A percentile compares a stretch with the other conserved stretches of the same genome.
phyloP scores from a whole-genome alignment of 192 early-diverging fungal genomes.

The Dissophora globulifera region DNA sequence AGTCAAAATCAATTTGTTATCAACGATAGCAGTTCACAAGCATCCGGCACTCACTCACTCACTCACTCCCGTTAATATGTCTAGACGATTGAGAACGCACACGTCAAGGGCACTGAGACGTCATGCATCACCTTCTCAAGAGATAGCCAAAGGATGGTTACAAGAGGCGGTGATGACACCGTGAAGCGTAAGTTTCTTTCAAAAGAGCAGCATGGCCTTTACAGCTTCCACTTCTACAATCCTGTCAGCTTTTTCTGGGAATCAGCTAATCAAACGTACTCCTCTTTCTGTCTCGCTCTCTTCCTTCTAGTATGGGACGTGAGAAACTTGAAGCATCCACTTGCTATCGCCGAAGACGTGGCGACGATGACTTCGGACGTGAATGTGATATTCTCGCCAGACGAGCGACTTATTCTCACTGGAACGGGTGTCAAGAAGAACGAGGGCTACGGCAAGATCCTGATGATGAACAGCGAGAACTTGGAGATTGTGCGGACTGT shows the following conservation, averaged over 20 bases:
- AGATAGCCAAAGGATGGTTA: constrained; percentile 72
- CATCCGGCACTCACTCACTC: too few species aligned
- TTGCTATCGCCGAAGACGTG: constrained; percentile 66
- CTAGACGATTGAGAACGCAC: constrained; percentile 74
- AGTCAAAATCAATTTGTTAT: constrained; percentile 3
- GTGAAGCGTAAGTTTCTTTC: constrained; percentile 82
- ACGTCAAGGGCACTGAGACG: constrained; percentile 72
- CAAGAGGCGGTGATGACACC: constrained; percentile 85
- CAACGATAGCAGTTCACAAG: too few species aligned
- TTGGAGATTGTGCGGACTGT: constrained; percentile 64
- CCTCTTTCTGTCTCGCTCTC: too few species aligned
- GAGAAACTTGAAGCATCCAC: constrained; percentile 75
- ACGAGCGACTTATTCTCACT: constrained; percentile 80
- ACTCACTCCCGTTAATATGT: background rate
- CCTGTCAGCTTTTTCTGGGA: too few species aligned
- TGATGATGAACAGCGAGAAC: constrained; percentile 72
- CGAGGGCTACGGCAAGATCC: constrained; percentile 70
- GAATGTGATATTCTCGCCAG: constrained; percentile 87
- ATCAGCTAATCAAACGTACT: too few species aligned
- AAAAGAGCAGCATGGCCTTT: too few species aligned
- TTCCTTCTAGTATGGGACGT: constrained; percentile 96
- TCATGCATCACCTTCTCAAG: constrained; percentile 77
- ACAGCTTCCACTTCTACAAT: too few species aligned
- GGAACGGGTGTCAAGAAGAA: constrained; percentile 76
- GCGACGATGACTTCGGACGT: constrained; percentile 75